Percentiles rank a stretch among this genome's conserved stretches.
Evolutionary conservation across 169 alveolate species (phyloP).

Genomic region (Babesia caballi): DNA sequence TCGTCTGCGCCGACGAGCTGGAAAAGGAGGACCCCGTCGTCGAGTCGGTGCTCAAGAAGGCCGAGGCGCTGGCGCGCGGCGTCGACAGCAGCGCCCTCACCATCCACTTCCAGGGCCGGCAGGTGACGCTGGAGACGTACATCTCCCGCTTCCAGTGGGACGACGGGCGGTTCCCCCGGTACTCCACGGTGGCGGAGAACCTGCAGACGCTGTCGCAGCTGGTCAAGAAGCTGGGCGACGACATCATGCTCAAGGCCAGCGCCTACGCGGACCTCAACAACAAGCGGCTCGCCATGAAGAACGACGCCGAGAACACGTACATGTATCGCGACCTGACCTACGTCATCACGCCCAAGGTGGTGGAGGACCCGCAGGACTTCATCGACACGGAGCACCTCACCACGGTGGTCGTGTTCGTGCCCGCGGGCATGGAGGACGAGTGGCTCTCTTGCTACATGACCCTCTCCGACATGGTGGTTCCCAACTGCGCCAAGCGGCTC

Average conservation of each 20-base stretch:
- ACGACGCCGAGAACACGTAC: slow-evolving; percentile 56
- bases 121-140: slow-evolving; percentile 75
- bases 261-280: slow-evolving; percentile 80
- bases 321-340: slow-evolving; percentile 78
- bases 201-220: slow-evolving; percentile 78
- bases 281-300: slow-evolving; percentile 49
- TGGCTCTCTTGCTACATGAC: slow-evolving; percentile 73
- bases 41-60: slow-evolving; percentile 75
- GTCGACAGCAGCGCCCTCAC: slow-evolving; percentile 72
- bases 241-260: slow-evolving; percentile 76
- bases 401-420: slow-evolving; percentile 81
- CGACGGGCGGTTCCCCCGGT: slow-evolving; percentile 85
- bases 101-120: slow-evolving; percentile 76
- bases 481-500: slow-evolving; percentile 76
- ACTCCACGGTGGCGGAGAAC: slow-evolving; percentile 77
- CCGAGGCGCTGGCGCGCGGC: slow-evolving; percentile 70
- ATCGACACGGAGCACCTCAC: slow-evolving; percentile 80
- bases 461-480: slow-evolving; percentile 78
- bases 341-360: slow-evolving; percentile 82
- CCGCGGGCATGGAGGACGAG: slow-evolving; percentile 70
- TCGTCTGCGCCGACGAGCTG: slow-evolving; percentile 78
- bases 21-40: slow-evolving; percentile 78
- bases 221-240: slow-evolving; percentile 77
- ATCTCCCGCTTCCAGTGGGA: slow-evolving; percentile 85
- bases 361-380: slow-evolving; percentile 72